Evolutionary conservation across 192 early-diverging fungal genomes (phyloP), one percentile per base, ranked within the genome.

Genomic region (Gaertneriomyces semiglobifer): DNA sequence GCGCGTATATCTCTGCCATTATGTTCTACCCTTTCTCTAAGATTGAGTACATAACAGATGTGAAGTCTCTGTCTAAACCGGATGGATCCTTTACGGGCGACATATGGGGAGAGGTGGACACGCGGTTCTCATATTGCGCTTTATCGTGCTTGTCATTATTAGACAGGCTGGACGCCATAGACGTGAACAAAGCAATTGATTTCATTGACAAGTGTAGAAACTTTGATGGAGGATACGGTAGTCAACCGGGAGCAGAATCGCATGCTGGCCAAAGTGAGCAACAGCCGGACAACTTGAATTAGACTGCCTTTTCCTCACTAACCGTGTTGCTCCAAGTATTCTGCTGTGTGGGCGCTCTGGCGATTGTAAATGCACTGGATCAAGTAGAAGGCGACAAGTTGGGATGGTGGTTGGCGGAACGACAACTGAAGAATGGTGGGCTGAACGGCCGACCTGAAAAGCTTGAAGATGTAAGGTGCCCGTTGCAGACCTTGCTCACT

Each of bases 381-480:
- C 65, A 89, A 33, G 84, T 97, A 1, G 92, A 96, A 57, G 73
- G 77, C 6, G 93, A 96, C 50, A 71, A 88, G 40, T 80, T 99
- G 16, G 89, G 89, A 38, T 89, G 89, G 85, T 99, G 96, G 96
- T 77, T 99, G 41, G 87, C 90, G 44, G 94, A 96, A 65, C 83
- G 96, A 52, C 96, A 99, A 76, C 77, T 99, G 16, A 82, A 79
- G 63, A 89, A 84, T 33, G 96, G 96, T 33, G 96, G 96, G 10
- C 75, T 99, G 53, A 99, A 98, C 71, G 96, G 95, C 1, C 83
- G 96, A 25, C 95, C 96, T 2, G 91, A 99, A 74, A 99, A 99
- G 75, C 77, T 96, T 16, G 92, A 91, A 58, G 95, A 99, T 72
- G 94, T 92, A 76, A 61, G 81, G 72, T 7, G 10, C 55, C 14